Conservation (phyloP, 306 rosid genomes). For the Astragalus glycyphyllos region DNA sequence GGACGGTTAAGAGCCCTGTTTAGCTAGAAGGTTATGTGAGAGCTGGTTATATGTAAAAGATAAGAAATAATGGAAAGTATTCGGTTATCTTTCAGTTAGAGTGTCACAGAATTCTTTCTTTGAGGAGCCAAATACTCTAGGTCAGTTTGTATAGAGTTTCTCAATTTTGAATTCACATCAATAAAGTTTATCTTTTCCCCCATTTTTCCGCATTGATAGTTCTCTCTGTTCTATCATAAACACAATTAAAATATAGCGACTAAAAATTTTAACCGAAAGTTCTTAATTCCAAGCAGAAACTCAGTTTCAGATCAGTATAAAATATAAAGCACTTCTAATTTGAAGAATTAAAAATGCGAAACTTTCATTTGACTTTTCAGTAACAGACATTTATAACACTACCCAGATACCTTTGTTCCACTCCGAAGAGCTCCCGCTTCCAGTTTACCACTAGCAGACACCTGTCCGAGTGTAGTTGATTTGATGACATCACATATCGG, state of each 20-base stretch:
- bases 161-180: too few species aligned
- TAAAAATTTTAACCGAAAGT: constrained; percentile 8
- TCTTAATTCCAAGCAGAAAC: constrained; percentile 31
- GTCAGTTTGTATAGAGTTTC: too few species aligned
- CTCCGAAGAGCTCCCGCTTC: constrained; percentile 95
- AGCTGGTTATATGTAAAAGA: too few species aligned
- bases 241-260: constrained; percentile 18
- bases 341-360: constrained; percentile 34
- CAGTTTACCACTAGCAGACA: constrained; percentile 90
- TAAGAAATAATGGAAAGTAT: too few species aligned
- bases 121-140: too few species aligned
- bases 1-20: too few species aligned
- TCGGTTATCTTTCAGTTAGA: too few species aligned
- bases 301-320: not conserved
- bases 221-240: not conserved
- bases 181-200: too few species aligned
- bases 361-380: constrained; percentile 36
- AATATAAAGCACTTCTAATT: constrained; percentile 23
- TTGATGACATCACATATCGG: constrained; percentile 90
- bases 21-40: too few species aligned
- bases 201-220: too few species aligned
- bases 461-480: constrained; percentile 71
- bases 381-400: constrained; percentile 15
- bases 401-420: constrained; percentile 80
- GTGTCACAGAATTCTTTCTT: too few species aligned